A percentile compares a stretch with the other conserved stretches of the same genome.
phyloP scores from a whole-genome alignment of 2,329 filamentous ascomycete species.

The Sporothrix protearum region DNA sequence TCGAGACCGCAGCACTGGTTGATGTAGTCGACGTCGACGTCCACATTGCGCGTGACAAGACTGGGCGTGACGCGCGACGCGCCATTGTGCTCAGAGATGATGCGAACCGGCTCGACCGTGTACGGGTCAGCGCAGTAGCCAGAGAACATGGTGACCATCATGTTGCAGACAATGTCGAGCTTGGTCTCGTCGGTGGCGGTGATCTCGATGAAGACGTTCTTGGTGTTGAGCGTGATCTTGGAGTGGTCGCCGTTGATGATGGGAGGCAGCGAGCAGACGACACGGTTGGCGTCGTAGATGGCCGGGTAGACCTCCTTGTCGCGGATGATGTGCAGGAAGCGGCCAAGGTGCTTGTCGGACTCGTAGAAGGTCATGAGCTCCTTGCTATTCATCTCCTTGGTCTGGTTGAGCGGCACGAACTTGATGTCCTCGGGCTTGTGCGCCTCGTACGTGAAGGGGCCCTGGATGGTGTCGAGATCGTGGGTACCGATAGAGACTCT shows the following conservation, averaged over 20 bases:
- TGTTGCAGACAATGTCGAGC: conserved; percentile 75
- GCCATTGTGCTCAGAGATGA: conserved; percentile 86
- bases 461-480: conserved; percentile 87
- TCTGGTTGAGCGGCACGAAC: conserved; percentile 88
- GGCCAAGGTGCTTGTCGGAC: conserved; percentile 86
- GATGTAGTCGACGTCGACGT: conserved; percentile 88
- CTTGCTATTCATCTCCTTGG: conserved; percentile 77
- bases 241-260: conserved; percentile 98
- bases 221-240: conserved; percentile 88
- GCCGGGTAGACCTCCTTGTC: conserved; percentile 94
- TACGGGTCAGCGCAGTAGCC: conserved; percentile 83
- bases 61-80: conserved; percentile 78
- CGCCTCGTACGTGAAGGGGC: conserved; percentile 95
- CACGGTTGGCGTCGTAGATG: conserved; percentile 83
- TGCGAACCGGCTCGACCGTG: conserved; percentile 89
- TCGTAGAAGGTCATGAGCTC: conserved; percentile 95
- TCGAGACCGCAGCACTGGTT: conserved; percentile 85
- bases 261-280: conserved; percentile 88
- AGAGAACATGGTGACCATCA: conserved; percentile 96
- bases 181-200: conserved; percentile 96
- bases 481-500: conserved; percentile 93
- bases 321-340: conserved; percentile 80
- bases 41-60: conserved; percentile 69
- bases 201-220: conserved; percentile 91
- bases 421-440: conserved; percentile 86